Conservation (phyloP, 2,329 filamentous ascomycete genomes). For the Colletotrichum trifolii region DNA sequence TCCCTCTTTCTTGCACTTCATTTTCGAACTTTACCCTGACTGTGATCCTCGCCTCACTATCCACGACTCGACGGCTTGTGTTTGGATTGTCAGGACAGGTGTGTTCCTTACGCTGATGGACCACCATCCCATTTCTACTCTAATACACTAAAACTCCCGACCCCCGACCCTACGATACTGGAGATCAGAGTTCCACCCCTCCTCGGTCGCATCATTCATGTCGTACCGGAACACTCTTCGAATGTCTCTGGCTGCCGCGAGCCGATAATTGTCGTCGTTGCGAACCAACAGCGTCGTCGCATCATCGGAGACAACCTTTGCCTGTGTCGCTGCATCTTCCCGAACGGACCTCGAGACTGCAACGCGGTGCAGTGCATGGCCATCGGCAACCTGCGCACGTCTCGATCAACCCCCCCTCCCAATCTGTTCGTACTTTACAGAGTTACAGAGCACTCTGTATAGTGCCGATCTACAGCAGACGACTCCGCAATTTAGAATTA, state of each 20-base stretch:
- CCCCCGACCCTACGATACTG: slow-evolving; percentile 21
- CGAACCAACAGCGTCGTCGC: slow-evolving; percentile 19
- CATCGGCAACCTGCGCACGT: slow-evolving; percentile 32
- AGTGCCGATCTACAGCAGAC: slow-evolving; percentile 18
- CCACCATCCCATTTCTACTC: slow-evolving; percentile 1
- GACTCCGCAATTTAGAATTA: slow-evolving; percentile 31
- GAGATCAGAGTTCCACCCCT: slow-evolving; percentile 19
- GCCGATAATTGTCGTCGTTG: slow-evolving; percentile 18
- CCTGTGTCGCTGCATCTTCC: slow-evolving; percentile 27
- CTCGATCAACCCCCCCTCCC: slow-evolving; percentile 8
- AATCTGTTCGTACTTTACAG: no score
- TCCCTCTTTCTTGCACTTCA: slow-evolving; percentile 1
- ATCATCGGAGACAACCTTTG: slow-evolving; percentile 27
- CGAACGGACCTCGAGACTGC: slow-evolving; percentile 31
- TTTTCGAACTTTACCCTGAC: slow-evolving; percentile 2
- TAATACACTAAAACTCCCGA: slow-evolving; percentile 3
- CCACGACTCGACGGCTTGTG: slow-evolving; percentile 14
- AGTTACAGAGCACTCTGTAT: no score
- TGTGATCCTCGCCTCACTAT: slow-evolving; percentile 18
- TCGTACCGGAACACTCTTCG: slow-evolving; percentile 15
- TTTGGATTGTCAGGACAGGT: background rate
- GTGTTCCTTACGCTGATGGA: slow-evolving; percentile 4
- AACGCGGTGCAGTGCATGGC: slow-evolving; percentile 14
- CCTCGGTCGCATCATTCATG: slow-evolving; percentile 26
- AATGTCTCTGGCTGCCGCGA: slow-evolving; percentile 19